A percentile compares a stretch with the other conserved stretches of the same genome.
These are phyloP conservation scores for Syzygium jambos DNA, from an alignment of 345 rosid genomes.

Conservation along the genomic window DNA sequence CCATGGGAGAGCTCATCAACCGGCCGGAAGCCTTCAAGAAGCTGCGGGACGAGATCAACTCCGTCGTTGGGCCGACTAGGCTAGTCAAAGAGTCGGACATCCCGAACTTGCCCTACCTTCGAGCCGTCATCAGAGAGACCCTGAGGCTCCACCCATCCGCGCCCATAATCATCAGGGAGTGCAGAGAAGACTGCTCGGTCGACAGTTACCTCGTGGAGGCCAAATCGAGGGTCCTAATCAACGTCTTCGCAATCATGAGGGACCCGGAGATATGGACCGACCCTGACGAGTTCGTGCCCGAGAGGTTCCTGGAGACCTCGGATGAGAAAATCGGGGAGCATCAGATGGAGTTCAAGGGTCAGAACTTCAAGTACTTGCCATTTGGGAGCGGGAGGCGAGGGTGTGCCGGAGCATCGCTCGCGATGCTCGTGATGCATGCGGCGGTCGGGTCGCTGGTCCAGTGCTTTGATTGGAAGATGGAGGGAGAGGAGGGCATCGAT, in stretches of 20 bases:
- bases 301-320: slow-evolving; percentile 24
- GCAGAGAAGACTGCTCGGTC: slow-evolving; percentile 16
- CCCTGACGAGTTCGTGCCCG: slow-evolving; percentile 21
- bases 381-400: slow-evolving; percentile 40
- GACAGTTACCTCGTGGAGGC: slow-evolving; percentile 15
- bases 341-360: slow-evolving; percentile 8
- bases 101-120: slow-evolving; percentile 16
- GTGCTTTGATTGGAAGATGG: slow-evolving; percentile 40
- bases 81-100: slow-evolving; percentile 18
- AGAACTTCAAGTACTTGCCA: slow-evolving; percentile 24
- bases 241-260: slow-evolving; percentile 29
- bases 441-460: slow-evolving; percentile 27
- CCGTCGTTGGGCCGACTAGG: slow-evolving; percentile 3
- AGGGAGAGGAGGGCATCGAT: slow-evolving; percentile 11
- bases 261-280: slow-evolving; percentile 19
- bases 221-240: slow-evolving; percentile 20
- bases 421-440: slow-evolving; percentile 15
- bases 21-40: slow-evolving; percentile 10
- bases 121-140: slow-evolving; percentile 21
- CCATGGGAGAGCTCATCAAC: slow-evolving; percentile 20
- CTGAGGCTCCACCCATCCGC: slow-evolving; percentile 19
- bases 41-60: slow-evolving; percentile 15
- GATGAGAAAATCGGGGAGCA: slow-evolving; percentile 3
- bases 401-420: slow-evolving; percentile 14
- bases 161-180: slow-evolving; percentile 12